Conservation (phyloP, 805 yeast genomes). For the Komagataella ulmi region DNA sequence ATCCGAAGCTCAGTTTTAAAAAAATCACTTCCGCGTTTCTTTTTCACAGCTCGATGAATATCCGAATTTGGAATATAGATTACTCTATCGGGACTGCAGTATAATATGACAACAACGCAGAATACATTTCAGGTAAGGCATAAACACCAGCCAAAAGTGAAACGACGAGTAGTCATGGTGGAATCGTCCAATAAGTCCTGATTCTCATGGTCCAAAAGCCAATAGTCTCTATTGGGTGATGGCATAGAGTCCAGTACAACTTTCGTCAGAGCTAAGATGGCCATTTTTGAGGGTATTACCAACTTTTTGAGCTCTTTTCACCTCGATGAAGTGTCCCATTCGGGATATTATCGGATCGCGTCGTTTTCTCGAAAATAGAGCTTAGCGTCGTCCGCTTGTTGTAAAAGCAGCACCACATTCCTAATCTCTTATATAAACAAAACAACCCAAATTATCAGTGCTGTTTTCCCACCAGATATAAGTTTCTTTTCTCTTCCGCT, state of each 20-base stretch:
- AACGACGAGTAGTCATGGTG: background rate
- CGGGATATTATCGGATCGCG: background rate
- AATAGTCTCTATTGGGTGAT: background rate
- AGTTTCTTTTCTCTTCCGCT: background rate
- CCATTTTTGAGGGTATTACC: background rate
- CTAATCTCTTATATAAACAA: constrained; percentile 1
- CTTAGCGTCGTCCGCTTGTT: background rate
- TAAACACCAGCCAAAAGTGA: background rate
- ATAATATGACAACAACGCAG: background rate
- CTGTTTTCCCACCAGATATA: background rate
- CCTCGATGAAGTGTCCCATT: background rate
- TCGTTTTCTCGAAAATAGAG: background rate
- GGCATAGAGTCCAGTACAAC: background rate
- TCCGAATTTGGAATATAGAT: background rate
- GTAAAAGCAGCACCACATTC: background rate
- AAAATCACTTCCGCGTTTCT: background rate
- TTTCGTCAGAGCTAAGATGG: background rate
- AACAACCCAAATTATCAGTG: background rate
- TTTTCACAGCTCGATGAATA: background rate
- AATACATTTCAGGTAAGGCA: background rate
- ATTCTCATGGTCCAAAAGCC: background rate
- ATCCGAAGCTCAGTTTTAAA: background rate
- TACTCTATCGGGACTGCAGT: background rate
- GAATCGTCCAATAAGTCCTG: background rate
- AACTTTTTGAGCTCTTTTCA: background rate